Percentiles rank a stretch among this genome's conserved stretches.
phyloP scores from a whole-genome alignment of 2,329 filamentous ascomycete genomes.

The Alternaria triticina region DNA sequence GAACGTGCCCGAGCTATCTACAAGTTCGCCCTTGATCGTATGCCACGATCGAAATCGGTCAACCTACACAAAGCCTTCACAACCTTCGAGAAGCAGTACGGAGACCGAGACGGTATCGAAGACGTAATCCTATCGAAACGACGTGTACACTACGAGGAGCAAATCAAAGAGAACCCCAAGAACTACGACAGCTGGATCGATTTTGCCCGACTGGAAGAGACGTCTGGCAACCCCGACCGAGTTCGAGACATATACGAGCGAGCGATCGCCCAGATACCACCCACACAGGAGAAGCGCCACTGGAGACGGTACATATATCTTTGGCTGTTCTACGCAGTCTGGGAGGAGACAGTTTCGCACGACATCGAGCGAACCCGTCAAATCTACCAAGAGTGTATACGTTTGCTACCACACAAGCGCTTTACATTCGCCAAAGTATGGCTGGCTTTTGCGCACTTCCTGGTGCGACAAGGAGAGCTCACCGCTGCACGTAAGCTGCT shows the following conservation, averaged over 20 bases:
- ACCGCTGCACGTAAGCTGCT: conserved; percentile 84
- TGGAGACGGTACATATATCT: conserved; percentile 98
- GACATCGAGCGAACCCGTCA: conserved; percentile 81
- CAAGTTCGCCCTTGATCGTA: conserved; percentile 91
- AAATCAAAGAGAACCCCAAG: conserved; percentile 90
- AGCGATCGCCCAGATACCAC: conserved; percentile 92
- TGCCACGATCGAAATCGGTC: conserved; percentile 85
- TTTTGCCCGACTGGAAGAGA: conserved; percentile 88
- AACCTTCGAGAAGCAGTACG: conserved; percentile 97
- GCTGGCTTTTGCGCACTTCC: conserved; percentile 92
- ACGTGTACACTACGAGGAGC: conserved; percentile 90
- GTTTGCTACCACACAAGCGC: conserved; percentile 89
- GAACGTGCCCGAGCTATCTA: conserved; percentile 94
- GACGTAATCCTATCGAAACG: conserved; percentile 96
- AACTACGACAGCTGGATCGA: conserved; percentile 99
- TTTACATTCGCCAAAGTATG: conserved; percentile 98
- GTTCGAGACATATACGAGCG: conserved; percentile 94
- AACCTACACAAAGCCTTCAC: conserved; percentile 92
- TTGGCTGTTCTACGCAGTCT: conserved; percentile 96
- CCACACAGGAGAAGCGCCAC: conserved; percentile 94
- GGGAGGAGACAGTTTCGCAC: conserved; percentile 86
- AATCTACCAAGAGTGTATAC: conserved; percentile 88
- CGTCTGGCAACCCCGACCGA: conserved; percentile 78
- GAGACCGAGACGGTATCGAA: conserved; percentile 89
- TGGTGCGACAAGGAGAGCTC: conserved; percentile 85